Base-by-base conservation (phyloP, 495 filamentous ascomycete species). In the Talaromyces thailandensis region DNA sequence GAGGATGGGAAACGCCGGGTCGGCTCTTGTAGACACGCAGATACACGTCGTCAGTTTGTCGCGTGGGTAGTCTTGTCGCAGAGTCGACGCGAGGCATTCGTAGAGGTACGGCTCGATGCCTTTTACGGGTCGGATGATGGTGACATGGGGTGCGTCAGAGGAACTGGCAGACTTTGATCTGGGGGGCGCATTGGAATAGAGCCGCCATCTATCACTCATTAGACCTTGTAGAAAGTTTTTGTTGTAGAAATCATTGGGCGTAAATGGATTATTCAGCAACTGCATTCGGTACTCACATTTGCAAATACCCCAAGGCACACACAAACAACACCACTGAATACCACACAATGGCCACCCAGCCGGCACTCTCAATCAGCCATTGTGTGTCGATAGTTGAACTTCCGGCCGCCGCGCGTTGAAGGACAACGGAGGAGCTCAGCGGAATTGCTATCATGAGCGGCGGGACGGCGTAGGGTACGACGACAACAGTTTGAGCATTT, bases 31-130 rank as follows among this genome's bases (percentile, higher is more conserved):
- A 0, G 89, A 81, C 45, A 98, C 82, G 72, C 94, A 99, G 62
- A 98, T 83, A 64, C 83, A 86, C 35, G 96, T 84, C 21, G 89
- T 93, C 67, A 96, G 74, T 70, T 87, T 93, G 62, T 86, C 76
- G 24, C 67, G 75, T 0, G 92, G 92, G 69, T 98, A 99, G 52
- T 81, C 80, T 64, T 96, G 91, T 25, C 79, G 84, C 75, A 97
- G 96, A 21, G 89, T 91, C 16, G 93, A 88, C n/a, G 91, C 87
- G 40, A 99, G 87, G 64, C 94, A 96, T 65, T 94, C 89, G 76
- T 95, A 96, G 26, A 98, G 86, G 67, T 88, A 82, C 1, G 90
- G 87, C 68, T 99, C 95, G 50, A 96, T 82, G 62, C 93, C 95
- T 75, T 96, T 97, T 61, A 95, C 85, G 0, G 95, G 95, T 4